Conservation (phyloP, 352 stramenopile genomes). For the Peronospora belbahrii region DNA sequence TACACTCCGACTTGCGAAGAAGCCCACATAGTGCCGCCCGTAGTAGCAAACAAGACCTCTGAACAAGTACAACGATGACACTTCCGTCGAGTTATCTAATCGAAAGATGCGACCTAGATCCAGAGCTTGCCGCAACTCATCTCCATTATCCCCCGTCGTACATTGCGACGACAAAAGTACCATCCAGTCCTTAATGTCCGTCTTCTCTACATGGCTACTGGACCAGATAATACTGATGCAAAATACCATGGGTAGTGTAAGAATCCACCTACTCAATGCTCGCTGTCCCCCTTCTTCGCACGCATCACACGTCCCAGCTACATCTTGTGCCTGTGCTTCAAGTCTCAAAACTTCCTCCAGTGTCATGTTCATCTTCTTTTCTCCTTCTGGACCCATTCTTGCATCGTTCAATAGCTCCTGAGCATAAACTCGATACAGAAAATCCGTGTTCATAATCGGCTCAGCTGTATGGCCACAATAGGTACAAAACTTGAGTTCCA, state of each 20-base stretch:
- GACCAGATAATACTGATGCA: conserved; percentile 79
- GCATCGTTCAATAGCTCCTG: conserved; percentile 45
- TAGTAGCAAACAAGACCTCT: conserved; percentile 84
- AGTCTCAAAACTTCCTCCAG: conserved; percentile 50
- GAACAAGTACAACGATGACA: conserved; percentile 52
- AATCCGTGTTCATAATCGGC: conserved; percentile 79
- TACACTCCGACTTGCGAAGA: conserved; percentile 66
- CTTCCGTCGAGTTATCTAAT: conserved; percentile 30
- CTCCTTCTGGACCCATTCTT: neutral
- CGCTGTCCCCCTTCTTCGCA: conserved; percentile 44
- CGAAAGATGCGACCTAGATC: conserved; percentile 66
- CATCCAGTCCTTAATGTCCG: conserved; percentile 64
- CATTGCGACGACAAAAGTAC: conserved; percentile 54
- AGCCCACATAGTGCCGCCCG: conserved; percentile 76
- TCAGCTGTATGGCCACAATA: conserved; percentile 58
- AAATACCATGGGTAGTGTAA: conserved; percentile 83
- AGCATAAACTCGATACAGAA: conserved; percentile 76
- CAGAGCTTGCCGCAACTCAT: conserved; percentile 41
- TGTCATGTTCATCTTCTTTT: conserved; percentile 24
- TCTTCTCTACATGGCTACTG: conserved; percentile 54
- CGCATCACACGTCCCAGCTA: conserved; percentile 37
- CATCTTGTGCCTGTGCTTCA: conserved; percentile 46
- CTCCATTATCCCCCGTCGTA: conserved; percentile 8
- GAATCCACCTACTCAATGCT: conserved; percentile 57
- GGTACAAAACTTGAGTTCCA: conserved; percentile 65